Conservation (phyloP, 805 yeast genomes). For the Priceomyces fermenticarens region DNA sequence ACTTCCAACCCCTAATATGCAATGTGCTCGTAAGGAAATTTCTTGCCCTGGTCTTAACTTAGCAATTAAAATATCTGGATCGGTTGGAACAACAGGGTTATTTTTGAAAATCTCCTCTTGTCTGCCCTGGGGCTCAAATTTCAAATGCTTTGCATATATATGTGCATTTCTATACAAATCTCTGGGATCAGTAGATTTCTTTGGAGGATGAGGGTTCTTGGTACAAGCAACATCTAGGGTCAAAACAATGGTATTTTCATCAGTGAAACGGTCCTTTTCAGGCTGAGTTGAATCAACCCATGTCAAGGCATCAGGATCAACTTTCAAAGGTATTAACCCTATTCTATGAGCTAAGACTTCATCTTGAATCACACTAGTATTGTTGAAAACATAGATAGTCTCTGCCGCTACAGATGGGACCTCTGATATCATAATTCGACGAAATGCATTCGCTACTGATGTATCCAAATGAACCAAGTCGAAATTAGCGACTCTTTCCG, state of each 20-base stretch:
- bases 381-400: slow-evolving; percentile 83
- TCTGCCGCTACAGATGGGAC: slow-evolving; percentile 97
- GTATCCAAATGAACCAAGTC: slow-evolving; percentile 87
- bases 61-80: slow-evolving; percentile 87
- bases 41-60: slow-evolving; percentile 97
- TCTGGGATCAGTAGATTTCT: slow-evolving; percentile 75
- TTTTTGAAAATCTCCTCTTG: slow-evolving; percentile 71
- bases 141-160: slow-evolving; percentile 86
- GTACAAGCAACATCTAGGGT: slow-evolving; percentile 81
- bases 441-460: slow-evolving; percentile 91
- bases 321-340: slow-evolving; percentile 85
- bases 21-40: slow-evolving; percentile 84
- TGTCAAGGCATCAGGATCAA: slow-evolving; percentile 82
- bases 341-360: slow-evolving; percentile 95
- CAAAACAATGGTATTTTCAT: slow-evolving; percentile 85
- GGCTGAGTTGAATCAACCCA: slow-evolving; percentile 75
- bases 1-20: slow-evolving; percentile 85
- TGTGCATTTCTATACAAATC: slow-evolving; percentile 78
- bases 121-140: slow-evolving; percentile 88
- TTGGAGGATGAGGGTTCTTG: slow-evolving; percentile 78
- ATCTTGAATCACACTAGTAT: slow-evolving; percentile 95
- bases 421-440: slow-evolving; percentile 95
- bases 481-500: slow-evolving; percentile 75
- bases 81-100: slow-evolving; percentile 69
- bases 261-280: slow-evolving; percentile 68